A percentile compares a stretch with the other conserved stretches of the same genome.
Conservation (phyloP, 148 eudicot genomes). For the Vaccinium vitisidaea region DNA sequence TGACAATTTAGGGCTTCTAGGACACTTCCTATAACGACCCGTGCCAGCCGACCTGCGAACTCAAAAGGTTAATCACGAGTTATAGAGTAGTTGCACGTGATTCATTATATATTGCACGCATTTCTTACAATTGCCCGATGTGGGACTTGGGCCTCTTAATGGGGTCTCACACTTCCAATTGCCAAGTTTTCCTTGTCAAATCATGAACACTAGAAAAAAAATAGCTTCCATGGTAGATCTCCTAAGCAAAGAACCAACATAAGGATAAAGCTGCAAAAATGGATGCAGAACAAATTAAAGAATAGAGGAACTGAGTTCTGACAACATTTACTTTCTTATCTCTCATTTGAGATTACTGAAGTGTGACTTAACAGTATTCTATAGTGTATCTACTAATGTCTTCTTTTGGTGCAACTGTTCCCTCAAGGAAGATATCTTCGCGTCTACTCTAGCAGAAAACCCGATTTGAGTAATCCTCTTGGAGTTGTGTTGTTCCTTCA, state of each 20-base stretch:
- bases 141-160: too few relatives aligned
- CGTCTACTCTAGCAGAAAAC: conserved; percentile 45
- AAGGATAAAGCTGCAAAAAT: not conserved
- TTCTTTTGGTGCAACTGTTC: conserved; percentile 26
- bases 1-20: not conserved
- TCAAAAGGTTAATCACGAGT: too few relatives aligned
- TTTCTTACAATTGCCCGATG: too few relatives aligned
- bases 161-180: not conserved
- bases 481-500: conserved; percentile 38
- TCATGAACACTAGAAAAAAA: not conserved
- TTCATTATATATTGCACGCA: too few relatives aligned
- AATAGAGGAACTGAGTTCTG: not conserved
- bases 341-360: not conserved
- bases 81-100: too few relatives aligned
- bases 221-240: not conserved
- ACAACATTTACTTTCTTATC: not conserved
- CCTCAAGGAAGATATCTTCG: conserved; percentile 31
- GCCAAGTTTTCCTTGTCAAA: not conserved
- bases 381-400: not conserved
- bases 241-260: not conserved
- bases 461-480: conserved; percentile 33
- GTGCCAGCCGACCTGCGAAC: too few relatives aligned
- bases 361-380: not conserved
- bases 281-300: not conserved
- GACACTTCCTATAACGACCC: too few relatives aligned